Base-by-base conservation (phyloP, 2,329 filamentous ascomycete genomes). In the Endoconidiophora polonica region DNA sequence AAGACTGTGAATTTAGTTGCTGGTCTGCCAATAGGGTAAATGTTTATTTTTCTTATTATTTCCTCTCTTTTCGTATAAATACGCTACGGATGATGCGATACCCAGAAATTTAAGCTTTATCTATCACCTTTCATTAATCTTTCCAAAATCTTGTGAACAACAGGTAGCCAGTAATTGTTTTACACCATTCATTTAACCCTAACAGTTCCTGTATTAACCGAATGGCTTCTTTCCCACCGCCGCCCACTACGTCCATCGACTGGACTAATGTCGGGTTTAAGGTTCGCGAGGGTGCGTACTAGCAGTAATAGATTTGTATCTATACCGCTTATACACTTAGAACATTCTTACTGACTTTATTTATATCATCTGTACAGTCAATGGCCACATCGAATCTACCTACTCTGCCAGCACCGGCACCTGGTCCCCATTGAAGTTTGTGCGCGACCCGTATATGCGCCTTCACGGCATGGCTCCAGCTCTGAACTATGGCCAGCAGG, bases 401-500 rank as follows among this genome's bases (percentile, higher is more conserved):
- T 95, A 84, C 73, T 83, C 81, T 53, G 69, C 76, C 56, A 72
- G 79, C 56, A 86, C 81, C 2, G 79, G 79, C 46, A 64, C 80
- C 72, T 95, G 88, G 88, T 77, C 81, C 0, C 65, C 79, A 12
- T 86, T 86, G 23, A 69, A 74, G 55, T 94, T 94, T 67, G 79
- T 95, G 54, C 67, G 77, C 54, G 85, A 90, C 59, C 90, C 90
- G 5, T 88, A 75, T 69, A 77, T 96, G 58, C 80, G 81, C 57
- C 79, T 96, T 61, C 90, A 96, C 66, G 91, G 90, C 65, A 91
- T 98, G 85, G 81, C 88, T 0, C 88, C 91, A 0, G 90, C 79
- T 41, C 77, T 96, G 56, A 98, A 98, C 73, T 98, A 98, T 65
- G 87, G 90, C 52, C 87, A 94, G 63, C 91, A 96, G 69, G 90